Conservation (phyloP, 208 protist genomes). For the Leishmania gerbilli region DNA sequence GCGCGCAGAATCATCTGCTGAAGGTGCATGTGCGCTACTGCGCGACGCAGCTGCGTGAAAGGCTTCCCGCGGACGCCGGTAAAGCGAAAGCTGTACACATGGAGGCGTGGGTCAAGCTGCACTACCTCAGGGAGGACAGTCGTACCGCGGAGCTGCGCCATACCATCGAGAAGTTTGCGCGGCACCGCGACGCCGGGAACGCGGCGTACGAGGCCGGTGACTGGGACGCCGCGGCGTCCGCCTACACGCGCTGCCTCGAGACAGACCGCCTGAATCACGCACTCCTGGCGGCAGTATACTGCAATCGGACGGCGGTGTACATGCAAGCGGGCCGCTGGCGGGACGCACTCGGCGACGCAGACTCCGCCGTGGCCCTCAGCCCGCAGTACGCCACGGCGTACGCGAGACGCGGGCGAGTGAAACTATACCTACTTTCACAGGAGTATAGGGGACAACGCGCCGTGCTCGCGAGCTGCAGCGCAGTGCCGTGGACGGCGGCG, state of each 20-base stretch:
- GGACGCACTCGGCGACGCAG: constrained; percentile 56
- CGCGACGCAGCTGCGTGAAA: constrained; percentile 22
- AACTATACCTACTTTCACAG: constrained; percentile 45
- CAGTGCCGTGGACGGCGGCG: constrained; percentile 22
- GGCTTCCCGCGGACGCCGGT: background rate
- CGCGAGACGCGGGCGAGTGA: constrained; percentile 59
- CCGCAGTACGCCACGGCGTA: constrained; percentile 62
- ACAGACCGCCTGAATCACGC: constrained; percentile 64
- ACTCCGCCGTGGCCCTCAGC: constrained; percentile 49
- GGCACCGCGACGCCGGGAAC: constrained; percentile 74
- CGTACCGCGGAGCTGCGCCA: constrained; percentile 53
- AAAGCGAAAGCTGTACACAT: constrained; percentile 25
- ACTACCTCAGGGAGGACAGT: constrained; percentile 45
- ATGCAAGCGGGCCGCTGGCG: constrained; percentile 70
- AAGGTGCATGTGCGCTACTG: constrained; percentile 34
- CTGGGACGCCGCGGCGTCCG: constrained; percentile 56
- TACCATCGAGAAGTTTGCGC: constrained; percentile 56
- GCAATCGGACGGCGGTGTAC: constrained; percentile 80
- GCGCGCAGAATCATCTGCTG: constrained; percentile 31
- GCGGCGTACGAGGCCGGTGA: constrained; percentile 51
- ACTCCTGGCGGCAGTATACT: constrained; percentile 68
- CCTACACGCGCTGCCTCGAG: constrained; percentile 71
- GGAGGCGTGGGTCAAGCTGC: constrained; percentile 29
- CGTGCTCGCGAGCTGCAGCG: constrained; percentile 18
- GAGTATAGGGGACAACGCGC: constrained; percentile 27